phyloP scores from a whole-genome alignment of 2,329 filamentous ascomycete genomes.

The Aureobasidium subglaciale region DNA sequence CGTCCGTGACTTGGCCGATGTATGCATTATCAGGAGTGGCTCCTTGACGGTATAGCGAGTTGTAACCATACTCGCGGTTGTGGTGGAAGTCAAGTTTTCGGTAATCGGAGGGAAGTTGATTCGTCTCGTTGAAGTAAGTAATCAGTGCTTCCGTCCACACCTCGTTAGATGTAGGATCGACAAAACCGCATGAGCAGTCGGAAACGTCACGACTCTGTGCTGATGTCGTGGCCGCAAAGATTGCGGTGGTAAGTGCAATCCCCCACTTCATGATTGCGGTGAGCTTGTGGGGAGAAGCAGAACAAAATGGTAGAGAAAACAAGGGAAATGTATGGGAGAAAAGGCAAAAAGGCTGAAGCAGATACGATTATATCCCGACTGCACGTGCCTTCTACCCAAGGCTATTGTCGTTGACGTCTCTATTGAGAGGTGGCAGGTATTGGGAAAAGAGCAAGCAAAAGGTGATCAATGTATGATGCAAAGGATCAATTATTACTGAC shows the following conservation, averaged over 20 bases:
- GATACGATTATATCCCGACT: constrained; percentile 1
- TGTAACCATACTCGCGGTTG: constrained; percentile 42
- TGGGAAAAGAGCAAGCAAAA: background rate
- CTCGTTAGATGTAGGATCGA: constrained; percentile 32
- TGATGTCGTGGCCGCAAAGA: background rate
- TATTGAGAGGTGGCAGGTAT: constrained; percentile 6
- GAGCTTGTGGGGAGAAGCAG: background rate
- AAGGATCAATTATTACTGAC: background rate
- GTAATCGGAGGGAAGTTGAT: constrained; percentile 29
- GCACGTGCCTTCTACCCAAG: constrained; percentile 1
- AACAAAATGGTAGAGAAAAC: background rate
- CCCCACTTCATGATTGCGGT: constrained; percentile 12
- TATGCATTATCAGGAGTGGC: constrained; percentile 34
- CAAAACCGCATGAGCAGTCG: constrained; percentile 42
- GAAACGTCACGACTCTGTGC: background rate
- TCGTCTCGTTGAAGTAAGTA: constrained; percentile 46
- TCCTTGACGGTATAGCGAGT: constrained; percentile 37
- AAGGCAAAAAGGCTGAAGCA: background rate
- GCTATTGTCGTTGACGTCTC: background rate
- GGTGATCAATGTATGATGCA: constrained; percentile 5
- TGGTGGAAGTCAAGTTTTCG: constrained; percentile 35
- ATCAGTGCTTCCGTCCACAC: constrained; percentile 44
- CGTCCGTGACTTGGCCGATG: background rate
- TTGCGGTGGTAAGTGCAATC: background rate
- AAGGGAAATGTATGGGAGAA: background rate